phyloP scores from a whole-genome alignment of 2,329 filamentous ascomycete species.

The Aspergillus piperis region DNA sequence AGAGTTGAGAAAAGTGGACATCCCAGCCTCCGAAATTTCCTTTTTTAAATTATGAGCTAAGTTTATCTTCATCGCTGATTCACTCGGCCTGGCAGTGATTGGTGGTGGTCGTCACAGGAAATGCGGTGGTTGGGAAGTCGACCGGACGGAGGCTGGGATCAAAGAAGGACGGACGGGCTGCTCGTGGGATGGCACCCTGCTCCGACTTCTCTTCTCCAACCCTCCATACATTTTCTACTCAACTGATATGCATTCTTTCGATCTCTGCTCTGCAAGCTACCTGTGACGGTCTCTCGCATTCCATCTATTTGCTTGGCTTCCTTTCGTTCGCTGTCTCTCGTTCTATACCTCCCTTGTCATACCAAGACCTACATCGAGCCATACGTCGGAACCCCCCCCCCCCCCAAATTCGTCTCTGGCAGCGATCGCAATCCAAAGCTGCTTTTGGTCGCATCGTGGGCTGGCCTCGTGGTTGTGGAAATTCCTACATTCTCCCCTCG shows the following conservation, averaged over 20 bases:
- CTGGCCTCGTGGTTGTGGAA: conserved; percentile 5
- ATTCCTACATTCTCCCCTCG: conserved; percentile 15
- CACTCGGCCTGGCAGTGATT: conserved; percentile 12
- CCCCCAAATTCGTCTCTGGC: not conserved
- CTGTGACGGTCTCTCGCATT: not conserved
- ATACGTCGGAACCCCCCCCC: not conserved
- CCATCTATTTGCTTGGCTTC: conserved; percentile 10
- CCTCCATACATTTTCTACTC: conserved; percentile 3
- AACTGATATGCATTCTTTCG: not conserved
- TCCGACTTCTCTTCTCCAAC: conserved; percentile 1
- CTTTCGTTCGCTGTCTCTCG: not conserved
- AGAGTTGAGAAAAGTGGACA: not conserved
- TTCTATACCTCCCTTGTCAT: conserved; percentile 3
- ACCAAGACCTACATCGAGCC: not conserved
- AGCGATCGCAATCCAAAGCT: conserved; percentile 8
- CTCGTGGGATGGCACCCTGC: not conserved
- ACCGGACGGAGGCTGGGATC: conserved; percentile 34
- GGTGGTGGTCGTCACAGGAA: conserved; percentile 27
- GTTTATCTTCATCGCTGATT: conserved; percentile 4
- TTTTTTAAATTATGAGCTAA: conserved; percentile 7
- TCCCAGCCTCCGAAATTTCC: conserved; percentile 10
- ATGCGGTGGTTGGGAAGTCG: conserved; percentile 38
- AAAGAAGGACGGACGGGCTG: conserved; percentile 7
- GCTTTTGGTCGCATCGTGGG: conserved; percentile 7
- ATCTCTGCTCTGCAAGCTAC: not conserved